These are phyloP conservation scores for Globisporangium takayamanum DNA, from an alignment of 352 stramenopile genomes.

Conservation along the genomic window DNA sequence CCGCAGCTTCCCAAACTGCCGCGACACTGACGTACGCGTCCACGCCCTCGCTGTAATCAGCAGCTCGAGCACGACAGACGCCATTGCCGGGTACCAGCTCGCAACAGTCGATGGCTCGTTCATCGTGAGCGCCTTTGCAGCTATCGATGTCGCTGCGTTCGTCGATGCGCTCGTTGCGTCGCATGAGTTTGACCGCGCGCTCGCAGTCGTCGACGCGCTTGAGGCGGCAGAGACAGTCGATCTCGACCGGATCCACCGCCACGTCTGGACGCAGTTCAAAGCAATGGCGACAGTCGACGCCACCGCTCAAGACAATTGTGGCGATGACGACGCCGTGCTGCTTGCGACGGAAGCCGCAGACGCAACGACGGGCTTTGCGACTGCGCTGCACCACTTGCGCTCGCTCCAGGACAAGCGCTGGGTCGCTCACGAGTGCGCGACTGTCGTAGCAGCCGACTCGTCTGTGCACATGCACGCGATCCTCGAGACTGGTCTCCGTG, in stretches of 20 bases:
- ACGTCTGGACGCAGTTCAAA: constrained; percentile 42
- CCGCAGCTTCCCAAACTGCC: not conserved
- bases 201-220: constrained; percentile 21
- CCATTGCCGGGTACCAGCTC: constrained; percentile 11
- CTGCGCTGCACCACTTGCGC: constrained; percentile 37
- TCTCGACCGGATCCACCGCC: constrained; percentile 39
- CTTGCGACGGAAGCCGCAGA: constrained; percentile 6
- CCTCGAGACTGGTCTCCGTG: constrained; percentile 34
- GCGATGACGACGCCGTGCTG: not conserved
- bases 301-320: constrained; percentile 6
- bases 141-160: constrained; percentile 19
- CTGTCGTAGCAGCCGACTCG: constrained; percentile 29
- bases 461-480: constrained; percentile 54
- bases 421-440: constrained; percentile 41
- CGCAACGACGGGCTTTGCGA: constrained; percentile 16
- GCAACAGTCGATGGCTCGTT: constrained; percentile 10
- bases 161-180: constrained; percentile 30
- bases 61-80: not conserved
- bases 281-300: not conserved
- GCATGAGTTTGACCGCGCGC: constrained; percentile 31
- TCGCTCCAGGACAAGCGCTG: constrained; percentile 38
- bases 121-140: constrained; percentile 17
- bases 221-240: constrained; percentile 16
- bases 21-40: not conserved
- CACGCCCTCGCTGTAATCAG: constrained; percentile 1